Conservation (phyloP, 768 basidiomycete species). For the Boletus vinaceobasis region DNA sequence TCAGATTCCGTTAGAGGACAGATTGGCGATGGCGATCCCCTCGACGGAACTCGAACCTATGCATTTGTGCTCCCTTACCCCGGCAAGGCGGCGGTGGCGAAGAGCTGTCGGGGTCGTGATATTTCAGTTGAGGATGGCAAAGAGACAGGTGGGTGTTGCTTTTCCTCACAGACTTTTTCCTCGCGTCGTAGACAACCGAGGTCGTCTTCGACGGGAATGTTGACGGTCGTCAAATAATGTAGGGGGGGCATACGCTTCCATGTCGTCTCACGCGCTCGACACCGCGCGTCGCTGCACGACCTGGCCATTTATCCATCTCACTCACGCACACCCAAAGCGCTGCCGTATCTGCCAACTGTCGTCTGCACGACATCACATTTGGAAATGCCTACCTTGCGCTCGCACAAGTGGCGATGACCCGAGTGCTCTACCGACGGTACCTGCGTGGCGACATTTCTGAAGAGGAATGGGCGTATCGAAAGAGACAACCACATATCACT, state of each 20-base stretch:
- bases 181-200: not conserved
- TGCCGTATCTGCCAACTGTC: constrained; percentile 38
- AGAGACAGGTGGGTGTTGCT: constrained; percentile 32
- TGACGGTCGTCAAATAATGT: not conserved
- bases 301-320: constrained; percentile 19
- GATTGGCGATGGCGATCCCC: constrained; percentile 40
- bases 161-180: not conserved
- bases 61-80: constrained; percentile 25
- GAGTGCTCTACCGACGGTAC: constrained; percentile 46
- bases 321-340: constrained; percentile 33
- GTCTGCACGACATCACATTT: constrained; percentile 43
- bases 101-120: constrained; percentile 41
- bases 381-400: constrained; percentile 49
- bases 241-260: constrained; percentile 61
- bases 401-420: constrained; percentile 50
- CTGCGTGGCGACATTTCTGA: constrained; percentile 45
- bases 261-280: constrained; percentile 38
- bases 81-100: constrained; percentile 44
- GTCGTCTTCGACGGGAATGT: not conserved
- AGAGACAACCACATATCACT: constrained; percentile 45
- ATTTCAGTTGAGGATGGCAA: constrained; percentile 30
- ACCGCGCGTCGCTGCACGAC: constrained; percentile 34
- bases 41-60: constrained; percentile 37
- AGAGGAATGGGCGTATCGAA: constrained; percentile 52
- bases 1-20: constrained; percentile 32